Evolutionary conservation across 2,329 filamentous ascomycete species (phyloP).

Genomic region (Septoria petroselini): DNA sequence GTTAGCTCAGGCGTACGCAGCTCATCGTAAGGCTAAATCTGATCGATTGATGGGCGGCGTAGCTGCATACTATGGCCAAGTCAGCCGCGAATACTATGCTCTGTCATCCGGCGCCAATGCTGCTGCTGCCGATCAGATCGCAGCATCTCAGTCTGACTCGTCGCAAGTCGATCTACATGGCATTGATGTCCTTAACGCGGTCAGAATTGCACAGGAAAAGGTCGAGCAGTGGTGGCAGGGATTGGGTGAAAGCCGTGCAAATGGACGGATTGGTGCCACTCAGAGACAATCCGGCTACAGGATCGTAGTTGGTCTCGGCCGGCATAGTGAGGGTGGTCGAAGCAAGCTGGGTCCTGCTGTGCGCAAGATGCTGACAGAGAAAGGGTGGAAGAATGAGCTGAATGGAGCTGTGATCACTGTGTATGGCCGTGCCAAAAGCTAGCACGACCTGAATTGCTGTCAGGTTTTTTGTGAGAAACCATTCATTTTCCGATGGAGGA

Average conservation of each 20-base stretch:
- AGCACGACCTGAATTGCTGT: background rate
- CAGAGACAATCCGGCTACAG: constrained; percentile 56
- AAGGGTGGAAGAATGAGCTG: constrained; percentile 80
- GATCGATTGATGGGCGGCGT: constrained; percentile 71
- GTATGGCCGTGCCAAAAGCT: constrained; percentile 48
- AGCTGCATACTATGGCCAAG: constrained; percentile 70
- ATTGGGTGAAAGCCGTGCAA: constrained; percentile 63
- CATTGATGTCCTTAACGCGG: constrained; percentile 74
- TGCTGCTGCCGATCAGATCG: constrained; percentile 67
- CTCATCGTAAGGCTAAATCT: constrained; percentile 62
- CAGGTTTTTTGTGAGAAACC: too few species aligned
- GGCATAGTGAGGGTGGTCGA: constrained; percentile 72
- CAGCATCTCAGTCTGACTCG: constrained; percentile 60
- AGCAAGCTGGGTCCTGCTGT: constrained; percentile 77
- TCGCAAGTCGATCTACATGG: constrained; percentile 75
- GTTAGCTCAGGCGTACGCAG: constrained; percentile 56
- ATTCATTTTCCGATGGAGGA: too few species aligned
- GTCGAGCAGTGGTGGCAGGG: constrained; percentile 73
- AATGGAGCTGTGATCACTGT: constrained; percentile 69
- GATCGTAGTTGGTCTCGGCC: constrained; percentile 77
- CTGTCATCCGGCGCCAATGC: constrained; percentile 58
- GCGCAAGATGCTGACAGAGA: constrained; percentile 67
- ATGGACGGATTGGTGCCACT: constrained; percentile 44
- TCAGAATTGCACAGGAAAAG: constrained; percentile 68
- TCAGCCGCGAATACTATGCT: constrained; percentile 63